Conservation (phyloP, 257 asterid genomes). For the Catharanthus roseus region DNA sequence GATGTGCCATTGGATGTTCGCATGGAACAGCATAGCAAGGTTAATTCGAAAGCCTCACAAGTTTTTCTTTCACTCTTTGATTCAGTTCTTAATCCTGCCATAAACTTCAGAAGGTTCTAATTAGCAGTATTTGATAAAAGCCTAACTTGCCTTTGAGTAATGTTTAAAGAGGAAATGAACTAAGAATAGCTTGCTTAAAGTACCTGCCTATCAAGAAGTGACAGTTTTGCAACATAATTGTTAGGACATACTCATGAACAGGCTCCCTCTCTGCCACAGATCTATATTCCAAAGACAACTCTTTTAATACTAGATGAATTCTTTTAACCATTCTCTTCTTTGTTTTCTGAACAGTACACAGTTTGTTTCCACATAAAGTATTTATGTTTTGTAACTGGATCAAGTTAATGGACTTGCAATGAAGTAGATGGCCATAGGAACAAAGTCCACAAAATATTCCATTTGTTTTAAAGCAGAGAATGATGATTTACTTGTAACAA, state of each 20-base stretch:
- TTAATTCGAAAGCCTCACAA: conserved; percentile 16
- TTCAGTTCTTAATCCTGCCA: background rate
- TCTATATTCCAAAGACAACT: background rate
- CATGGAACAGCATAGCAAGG: conserved; percentile 94
- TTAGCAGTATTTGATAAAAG: background rate
- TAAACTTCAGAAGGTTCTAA: background rate
- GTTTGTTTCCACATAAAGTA: conserved; percentile 2
- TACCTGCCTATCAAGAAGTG: background rate
- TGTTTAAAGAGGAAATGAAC: background rate
- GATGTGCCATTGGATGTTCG: conserved; percentile 86
- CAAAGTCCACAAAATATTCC: background rate
- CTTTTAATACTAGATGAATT: background rate
- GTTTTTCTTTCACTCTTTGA: background rate
- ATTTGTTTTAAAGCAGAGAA: background rate
- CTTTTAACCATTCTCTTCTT: background rate
- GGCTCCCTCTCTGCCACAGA: background rate
- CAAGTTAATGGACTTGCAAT: too few species aligned
- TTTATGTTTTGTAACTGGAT: background rate
- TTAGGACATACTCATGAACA: too few species aligned
- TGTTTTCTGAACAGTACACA: background rate
- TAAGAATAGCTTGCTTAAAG: background rate
- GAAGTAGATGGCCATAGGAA: too few species aligned
- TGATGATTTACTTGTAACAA: background rate
- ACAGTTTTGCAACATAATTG: too few species aligned
- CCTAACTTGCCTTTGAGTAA: background rate